Percentiles rank a stretch among this genome's conserved stretches.
phyloP scores from a whole-genome alignment of 148 eudicot genomes.

The Gaultheria prostrata region DNA sequence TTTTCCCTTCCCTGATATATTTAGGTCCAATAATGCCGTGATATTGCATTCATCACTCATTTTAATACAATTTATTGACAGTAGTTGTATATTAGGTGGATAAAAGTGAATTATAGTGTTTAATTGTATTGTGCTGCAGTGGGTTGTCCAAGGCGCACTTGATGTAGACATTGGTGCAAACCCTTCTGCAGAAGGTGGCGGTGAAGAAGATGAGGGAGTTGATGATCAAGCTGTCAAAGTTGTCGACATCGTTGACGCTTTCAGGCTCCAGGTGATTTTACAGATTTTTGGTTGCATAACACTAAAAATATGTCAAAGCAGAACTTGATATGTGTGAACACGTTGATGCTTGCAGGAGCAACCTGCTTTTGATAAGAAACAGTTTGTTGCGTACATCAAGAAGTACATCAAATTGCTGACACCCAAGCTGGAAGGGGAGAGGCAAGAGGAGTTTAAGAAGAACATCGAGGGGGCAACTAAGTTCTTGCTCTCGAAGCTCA shows the following conservation, averaged over 20 bases:
- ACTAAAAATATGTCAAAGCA: not conserved
- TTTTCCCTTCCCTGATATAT: not conserved
- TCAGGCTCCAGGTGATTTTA: constrained; percentile 57
- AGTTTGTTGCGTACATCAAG: constrained; percentile 47
- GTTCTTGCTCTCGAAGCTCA: constrained; percentile 51
- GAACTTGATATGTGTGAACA: not conserved
- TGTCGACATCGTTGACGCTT: constrained; percentile 70
- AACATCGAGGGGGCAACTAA: constrained; percentile 51
- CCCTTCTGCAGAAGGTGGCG: constrained; percentile 92
- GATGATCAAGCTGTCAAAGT: constrained; percentile 57
- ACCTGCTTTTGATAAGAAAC: constrained; percentile 64
- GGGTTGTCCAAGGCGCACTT: constrained; percentile 73
- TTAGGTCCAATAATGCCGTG: not conserved
- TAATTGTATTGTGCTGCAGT: constrained; percentile 38
- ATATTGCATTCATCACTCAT: not conserved
- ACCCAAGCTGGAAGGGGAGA: constrained; percentile 45
- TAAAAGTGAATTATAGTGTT: not conserved
- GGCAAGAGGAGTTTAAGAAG: constrained; percentile 48
- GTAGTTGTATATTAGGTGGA: not conserved
- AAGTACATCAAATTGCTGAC: constrained; percentile 59
- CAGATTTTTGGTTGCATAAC: not conserved
- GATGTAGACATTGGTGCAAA: constrained; percentile 87
- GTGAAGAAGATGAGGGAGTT: constrained; percentile 65
- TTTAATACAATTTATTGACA: not conserved
- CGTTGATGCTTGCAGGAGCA: constrained; percentile 36